Base-by-base conservation (phyloP, 1,284 basidiomycete genomes). In the Leccinum griseonigrum region DNA sequence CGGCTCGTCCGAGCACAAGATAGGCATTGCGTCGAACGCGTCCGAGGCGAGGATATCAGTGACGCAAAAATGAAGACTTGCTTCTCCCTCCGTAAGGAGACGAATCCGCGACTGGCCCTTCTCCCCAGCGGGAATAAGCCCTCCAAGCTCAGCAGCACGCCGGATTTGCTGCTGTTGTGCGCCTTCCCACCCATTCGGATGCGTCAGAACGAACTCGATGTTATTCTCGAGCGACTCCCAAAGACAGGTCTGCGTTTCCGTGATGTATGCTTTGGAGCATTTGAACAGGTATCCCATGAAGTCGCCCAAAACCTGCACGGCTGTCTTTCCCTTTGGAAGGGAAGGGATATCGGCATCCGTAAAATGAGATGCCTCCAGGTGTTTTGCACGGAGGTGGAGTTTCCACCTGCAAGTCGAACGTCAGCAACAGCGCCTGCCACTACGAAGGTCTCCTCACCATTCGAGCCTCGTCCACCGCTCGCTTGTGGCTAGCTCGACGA, bases 31-130 rank as follows among this genome's bases (percentile, higher is more conserved):
- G 2, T 63, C 66, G 4, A 78, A 54, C 2, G 58, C 54, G 10
- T 75, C 70, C 1, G 69, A 67, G 4, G 70, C 66, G 4, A 80
- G 62, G 1, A 79, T 72, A 40, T 72, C 71, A 2, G 71, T 64
- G 8, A 82, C 65, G 55, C 82, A 83, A 50, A 75, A 83, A 59
- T 83, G 75, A 4, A 83, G 65, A 61, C 78, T 81, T 0, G 82
- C 82, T 60, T 83, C 82, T 0, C 81, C 81, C 59, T 83, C 82
- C 0, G 80, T 82, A 16, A 83, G 71, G 46, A 83, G 78, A 50
- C 74, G 76, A 0, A 83, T 63, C 40, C 40, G 2, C 77, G 76
- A 0, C 63, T 34, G 11, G 68, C 71, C 1, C 4, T 68, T 65
- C 0, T 57, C 22, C 5, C 50, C 68, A 18, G 64, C 54, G 3